These are phyloP conservation scores for Lasiodiplodia citricola DNA, from an alignment of 2,329 filamentous ascomycete genomes.

Conservation along the genomic window DNA sequence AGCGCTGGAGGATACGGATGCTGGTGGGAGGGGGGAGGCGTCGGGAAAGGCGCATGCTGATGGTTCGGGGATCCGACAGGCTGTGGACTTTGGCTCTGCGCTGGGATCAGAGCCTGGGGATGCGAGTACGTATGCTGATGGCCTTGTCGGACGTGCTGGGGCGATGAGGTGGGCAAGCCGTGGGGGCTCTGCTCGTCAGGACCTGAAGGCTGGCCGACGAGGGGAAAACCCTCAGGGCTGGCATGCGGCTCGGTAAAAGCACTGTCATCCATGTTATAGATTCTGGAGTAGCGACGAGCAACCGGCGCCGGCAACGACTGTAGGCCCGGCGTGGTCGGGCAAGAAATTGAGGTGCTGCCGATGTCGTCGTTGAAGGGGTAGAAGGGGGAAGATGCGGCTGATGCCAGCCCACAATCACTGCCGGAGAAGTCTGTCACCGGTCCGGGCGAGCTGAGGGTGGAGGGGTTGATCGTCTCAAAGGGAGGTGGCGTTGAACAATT, in stretches of 20 bases:
- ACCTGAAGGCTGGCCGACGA: not conserved
- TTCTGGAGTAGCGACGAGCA: not conserved
- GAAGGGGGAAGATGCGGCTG: not conserved
- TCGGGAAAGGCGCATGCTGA: not conserved
- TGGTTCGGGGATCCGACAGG: not conserved
- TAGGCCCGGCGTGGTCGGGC: not conserved
- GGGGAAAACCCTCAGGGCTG: not conserved
- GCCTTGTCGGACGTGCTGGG: not conserved
- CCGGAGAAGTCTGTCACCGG: not conserved
- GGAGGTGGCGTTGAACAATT: conserved; percentile 2
- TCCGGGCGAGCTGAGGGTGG: conserved; percentile 8
- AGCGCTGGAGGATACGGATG: not conserved
- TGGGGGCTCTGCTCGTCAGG: not conserved
- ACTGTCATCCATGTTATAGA: not conserved
- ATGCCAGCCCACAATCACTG: not conserved
- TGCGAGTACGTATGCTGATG: not conserved
- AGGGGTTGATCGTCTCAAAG: conserved; percentile 17
- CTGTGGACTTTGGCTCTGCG: not conserved
- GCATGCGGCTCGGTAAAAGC: not conserved
- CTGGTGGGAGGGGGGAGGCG: not conserved
- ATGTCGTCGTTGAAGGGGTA: not conserved
- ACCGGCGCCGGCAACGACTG: not conserved
- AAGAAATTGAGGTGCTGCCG: not conserved
- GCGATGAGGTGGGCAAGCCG: not conserved
- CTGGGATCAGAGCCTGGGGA: not conserved